Conservation (phyloP, 2,329 filamentous ascomycete species). For the Macrophomina pseudophaseolina region DNA sequence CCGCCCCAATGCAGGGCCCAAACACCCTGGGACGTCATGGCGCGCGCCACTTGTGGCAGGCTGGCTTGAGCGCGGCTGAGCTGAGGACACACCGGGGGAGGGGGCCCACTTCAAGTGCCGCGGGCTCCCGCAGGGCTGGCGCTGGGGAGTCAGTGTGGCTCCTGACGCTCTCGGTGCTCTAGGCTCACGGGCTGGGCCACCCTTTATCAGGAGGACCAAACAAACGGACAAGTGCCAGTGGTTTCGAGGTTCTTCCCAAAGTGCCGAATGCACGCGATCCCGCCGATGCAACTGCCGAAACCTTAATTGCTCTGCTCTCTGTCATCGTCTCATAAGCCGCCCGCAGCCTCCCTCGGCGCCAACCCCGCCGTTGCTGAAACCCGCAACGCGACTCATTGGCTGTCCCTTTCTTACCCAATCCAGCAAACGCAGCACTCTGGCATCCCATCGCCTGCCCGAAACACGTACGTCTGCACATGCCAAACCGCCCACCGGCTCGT, state of each 20-base stretch:
- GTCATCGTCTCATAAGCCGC: not conserved
- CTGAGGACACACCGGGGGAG: not conserved
- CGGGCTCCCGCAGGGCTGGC: not conserved
- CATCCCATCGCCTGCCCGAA: conserved; percentile 4
- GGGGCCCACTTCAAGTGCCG: not conserved
- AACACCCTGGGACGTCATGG: not conserved
- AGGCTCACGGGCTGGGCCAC: not conserved
- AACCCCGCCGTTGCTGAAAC: conserved; percentile 6
- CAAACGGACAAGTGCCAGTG: not conserved
- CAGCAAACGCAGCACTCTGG: not conserved
- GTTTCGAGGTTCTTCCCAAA: not conserved
- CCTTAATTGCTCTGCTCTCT: not conserved
- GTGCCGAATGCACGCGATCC: conserved; percentile 16
- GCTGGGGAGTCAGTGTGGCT: not conserved
- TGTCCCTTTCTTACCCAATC: not conserved
- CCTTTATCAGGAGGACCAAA: not conserved
- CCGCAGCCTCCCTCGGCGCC: not conserved
- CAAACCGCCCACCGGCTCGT: not conserved
- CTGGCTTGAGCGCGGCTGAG: not conserved
- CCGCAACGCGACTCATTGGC: not conserved
- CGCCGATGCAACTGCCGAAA: conserved; percentile 4
- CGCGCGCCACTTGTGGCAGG: conserved; percentile 7
- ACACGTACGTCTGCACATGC: not conserved
- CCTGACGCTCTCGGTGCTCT: not conserved
- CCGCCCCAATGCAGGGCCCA: not conserved